Conservation (phyloP, 306 rosid genomes). For the Lagenaria siceraria region DNA sequence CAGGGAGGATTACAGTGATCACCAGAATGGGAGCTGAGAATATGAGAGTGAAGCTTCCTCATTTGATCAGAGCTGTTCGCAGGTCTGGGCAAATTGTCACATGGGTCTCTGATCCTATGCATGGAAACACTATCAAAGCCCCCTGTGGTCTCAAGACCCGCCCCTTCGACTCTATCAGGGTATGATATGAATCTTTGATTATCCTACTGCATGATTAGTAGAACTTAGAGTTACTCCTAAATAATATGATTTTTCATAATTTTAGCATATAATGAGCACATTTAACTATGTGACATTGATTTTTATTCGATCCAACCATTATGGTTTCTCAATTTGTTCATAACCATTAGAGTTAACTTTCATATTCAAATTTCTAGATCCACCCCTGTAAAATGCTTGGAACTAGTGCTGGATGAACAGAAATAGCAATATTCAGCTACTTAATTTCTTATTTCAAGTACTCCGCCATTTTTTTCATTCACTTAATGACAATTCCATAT, state of each 20-base stretch:
- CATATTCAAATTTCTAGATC: not conserved
- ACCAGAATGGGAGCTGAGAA: constrained; percentile 99
- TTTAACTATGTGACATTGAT: not conserved
- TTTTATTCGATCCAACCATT: not conserved
- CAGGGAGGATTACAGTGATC: constrained; percentile 90
- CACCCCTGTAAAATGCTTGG: not conserved
- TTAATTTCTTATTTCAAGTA: not conserved
- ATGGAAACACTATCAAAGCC: constrained; percentile 97
- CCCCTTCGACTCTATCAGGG: constrained; percentile 92
- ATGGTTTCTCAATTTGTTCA: not conserved
- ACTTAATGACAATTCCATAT: too few relatives aligned
- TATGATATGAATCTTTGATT: constrained; percentile 14
- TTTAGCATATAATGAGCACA: not conserved
- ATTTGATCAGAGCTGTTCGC: constrained; percentile 87
- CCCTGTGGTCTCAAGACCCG: constrained; percentile 99
- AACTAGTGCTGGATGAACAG: not conserved
- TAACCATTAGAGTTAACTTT: not conserved
- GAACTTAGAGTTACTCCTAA: not conserved
- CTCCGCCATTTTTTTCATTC: not conserved
- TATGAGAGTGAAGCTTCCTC: constrained; percentile 99
- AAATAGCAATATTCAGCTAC: not conserved
- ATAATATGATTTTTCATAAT: not conserved
- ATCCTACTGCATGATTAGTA: not conserved
- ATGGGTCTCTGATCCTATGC: constrained; percentile 99
- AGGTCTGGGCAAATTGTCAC: constrained; percentile 87